Evolutionary conservation across 208 protist genomes (phyloP), one percentile per base, ranked within the genome.

Genomic region (Wallacemonas sp.): DNA sequence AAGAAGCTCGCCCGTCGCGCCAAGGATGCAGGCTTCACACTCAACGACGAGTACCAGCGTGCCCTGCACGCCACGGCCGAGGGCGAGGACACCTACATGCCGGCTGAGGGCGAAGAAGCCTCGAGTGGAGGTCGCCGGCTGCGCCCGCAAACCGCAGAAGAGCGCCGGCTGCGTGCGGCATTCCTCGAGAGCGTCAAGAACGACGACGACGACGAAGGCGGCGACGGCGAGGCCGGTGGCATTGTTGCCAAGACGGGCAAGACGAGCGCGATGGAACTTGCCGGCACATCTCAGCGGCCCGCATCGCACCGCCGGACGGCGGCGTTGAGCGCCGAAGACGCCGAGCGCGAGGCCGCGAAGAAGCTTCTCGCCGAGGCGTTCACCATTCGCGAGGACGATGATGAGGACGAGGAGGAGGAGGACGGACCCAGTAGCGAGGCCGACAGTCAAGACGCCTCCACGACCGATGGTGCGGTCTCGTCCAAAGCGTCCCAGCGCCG

Each of bases 31-130:
- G 65, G 42, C 20, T 92, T 93, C 70, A 94, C 87, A 10, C 76
- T 97, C 20, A 73, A 76, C 22, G 89, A 94, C 41, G 90, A 96
- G 67, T 97, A 95, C 77, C 42, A 76, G 54, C 87, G 92, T 39
- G 77, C 85, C 16, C 28, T 95, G 46, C 29, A 73, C 20, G 70
- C 64, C 22, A 74, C 70, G 11, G 83, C 72, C 28, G 70, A 61
- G 36, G 82, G 65, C 16, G 76, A 75, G 14, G 36, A 44, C n/a
- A 45, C 32, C 5, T 45, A 55, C 31, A 48, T 44, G 29, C 65
- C 25, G 2, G 22, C 23, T 2, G 70, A 69, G 23, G 59, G 65
- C 11, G 68, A 77, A 26, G 72, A 63, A 0, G 70, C 81, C 54
- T 55, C 65, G 7, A 62, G 70, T 48, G 77, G 71, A 16, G 63